Percentiles rank a stretch among this genome's conserved stretches.
Evolutionary conservation across 225 moss, liverwort and hornwort genomes (phyloP).

Genomic region (Bryum argenteum): DNA sequence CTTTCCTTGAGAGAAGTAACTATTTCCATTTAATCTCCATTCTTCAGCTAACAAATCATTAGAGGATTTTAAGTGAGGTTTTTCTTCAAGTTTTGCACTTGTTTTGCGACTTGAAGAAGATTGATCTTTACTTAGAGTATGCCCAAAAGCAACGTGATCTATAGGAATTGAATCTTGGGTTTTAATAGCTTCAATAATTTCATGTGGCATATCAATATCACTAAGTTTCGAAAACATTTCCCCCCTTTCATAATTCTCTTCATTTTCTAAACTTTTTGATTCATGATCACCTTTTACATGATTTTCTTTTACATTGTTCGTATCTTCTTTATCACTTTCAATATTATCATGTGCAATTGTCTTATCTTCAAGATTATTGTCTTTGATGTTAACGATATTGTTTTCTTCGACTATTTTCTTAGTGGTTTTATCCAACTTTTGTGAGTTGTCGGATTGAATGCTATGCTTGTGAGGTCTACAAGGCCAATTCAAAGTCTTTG

Average conservation of each 20-base stretch:
- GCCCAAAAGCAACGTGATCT: conserved; percentile 23
- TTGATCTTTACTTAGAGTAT: not conserved
- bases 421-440: not conserved
- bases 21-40: conserved; percentile 48
- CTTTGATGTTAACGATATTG: not conserved
- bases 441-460: rapidly evolving
- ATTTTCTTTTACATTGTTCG: not conserved
- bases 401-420: not conserved
- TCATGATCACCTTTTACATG: not conserved
- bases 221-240: not conserved
- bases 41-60: conserved; percentile 26
- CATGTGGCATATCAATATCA: not conserved
- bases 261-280: not conserved
- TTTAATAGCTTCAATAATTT: conserved; percentile 28
- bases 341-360: not conserved
- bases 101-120: not conserved
- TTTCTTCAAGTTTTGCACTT: not conserved
- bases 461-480: not conserved
- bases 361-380: too few species aligned
- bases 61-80: not conserved
- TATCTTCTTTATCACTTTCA: not conserved
- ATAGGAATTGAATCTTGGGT: conserved; percentile 7
- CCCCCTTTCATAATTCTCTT: too few species aligned
- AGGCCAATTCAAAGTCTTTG: not conserved
- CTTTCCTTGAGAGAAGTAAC: conserved; percentile 24